Evolutionary conservation across 2,329 filamentous ascomycete species (phyloP).

Genomic region (Meredithiella fracta): DNA sequence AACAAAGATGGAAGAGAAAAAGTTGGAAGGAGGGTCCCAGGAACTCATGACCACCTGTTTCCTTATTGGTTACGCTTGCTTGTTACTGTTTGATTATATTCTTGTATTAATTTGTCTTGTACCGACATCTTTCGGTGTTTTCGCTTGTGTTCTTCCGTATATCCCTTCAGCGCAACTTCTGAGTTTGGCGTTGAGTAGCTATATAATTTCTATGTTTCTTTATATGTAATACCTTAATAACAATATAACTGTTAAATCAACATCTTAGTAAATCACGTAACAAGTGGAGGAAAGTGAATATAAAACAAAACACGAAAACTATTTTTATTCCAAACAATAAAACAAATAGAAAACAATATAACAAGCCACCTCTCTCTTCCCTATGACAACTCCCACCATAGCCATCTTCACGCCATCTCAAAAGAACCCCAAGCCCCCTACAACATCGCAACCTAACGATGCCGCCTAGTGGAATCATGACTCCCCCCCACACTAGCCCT

Average conservation of each 20-base stretch:
- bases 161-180: not conserved
- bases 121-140: not conserved
- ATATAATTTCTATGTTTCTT: not conserved
- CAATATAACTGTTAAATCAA: not conserved
- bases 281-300: not conserved
- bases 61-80: not conserved
- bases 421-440: not conserved
- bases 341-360: not conserved
- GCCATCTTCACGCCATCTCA: not conserved
- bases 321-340: constrained; percentile 6
- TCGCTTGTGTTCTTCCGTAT: not conserved
- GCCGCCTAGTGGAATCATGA: constrained; percentile 12
- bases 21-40: not conserved
- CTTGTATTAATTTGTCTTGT: not conserved
- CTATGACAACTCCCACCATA: too few relatives aligned
- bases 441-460: constrained; percentile 9
- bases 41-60: not conserved
- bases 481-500: constrained; percentile 1
- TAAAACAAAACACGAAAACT: not conserved
- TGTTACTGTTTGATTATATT: not conserved
- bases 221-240: not conserved
- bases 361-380: too few relatives aligned
- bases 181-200: not conserved
- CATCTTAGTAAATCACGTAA: not conserved
- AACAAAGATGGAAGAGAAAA: not conserved